These are phyloP conservation scores for Leptographium galeiforme DNA, from an alignment of 2,329 filamentous ascomycete species.

Conservation along the genomic window DNA sequence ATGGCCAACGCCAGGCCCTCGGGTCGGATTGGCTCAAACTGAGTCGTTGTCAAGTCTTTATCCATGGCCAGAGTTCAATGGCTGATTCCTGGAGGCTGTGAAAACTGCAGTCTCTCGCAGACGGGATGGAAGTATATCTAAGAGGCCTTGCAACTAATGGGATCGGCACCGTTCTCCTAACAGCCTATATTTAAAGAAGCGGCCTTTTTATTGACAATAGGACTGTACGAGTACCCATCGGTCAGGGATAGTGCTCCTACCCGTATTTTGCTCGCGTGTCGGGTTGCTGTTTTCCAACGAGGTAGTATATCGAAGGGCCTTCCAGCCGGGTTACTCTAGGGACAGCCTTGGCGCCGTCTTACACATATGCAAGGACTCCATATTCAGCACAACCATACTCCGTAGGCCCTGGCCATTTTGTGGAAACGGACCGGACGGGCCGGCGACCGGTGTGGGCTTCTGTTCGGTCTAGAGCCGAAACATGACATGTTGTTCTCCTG, in stretches of 20 bases:
- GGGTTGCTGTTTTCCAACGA: too few species aligned
- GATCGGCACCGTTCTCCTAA: neutral
- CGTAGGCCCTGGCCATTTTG: neutral
- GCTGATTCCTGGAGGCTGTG: neutral
- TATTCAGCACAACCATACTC: too few species aligned
- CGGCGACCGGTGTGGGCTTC: neutral
- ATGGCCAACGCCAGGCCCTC: constrained; percentile 3
- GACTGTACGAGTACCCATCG: too few species aligned
- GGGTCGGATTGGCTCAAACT: neutral
- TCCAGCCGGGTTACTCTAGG: too few species aligned
- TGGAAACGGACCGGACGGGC: neutral
- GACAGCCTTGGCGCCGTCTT: too few species aligned
- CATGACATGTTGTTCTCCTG: neutral
- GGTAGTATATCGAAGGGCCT: too few species aligned
- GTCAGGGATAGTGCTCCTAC: too few species aligned
- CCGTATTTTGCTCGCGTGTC: too few species aligned
- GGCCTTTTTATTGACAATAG: too few species aligned
- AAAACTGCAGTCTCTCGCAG: neutral
- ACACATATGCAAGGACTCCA: too few species aligned
- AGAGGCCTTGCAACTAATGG: neutral
- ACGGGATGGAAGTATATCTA: neutral
- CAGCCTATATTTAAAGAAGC: neutral
- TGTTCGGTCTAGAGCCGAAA: neutral
- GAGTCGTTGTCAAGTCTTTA: neutral
- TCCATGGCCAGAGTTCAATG: neutral